Evolutionary conservation across 1,139 yeast species (phyloP).

Genomic region (Yamadazyma membranifaciens): DNA sequence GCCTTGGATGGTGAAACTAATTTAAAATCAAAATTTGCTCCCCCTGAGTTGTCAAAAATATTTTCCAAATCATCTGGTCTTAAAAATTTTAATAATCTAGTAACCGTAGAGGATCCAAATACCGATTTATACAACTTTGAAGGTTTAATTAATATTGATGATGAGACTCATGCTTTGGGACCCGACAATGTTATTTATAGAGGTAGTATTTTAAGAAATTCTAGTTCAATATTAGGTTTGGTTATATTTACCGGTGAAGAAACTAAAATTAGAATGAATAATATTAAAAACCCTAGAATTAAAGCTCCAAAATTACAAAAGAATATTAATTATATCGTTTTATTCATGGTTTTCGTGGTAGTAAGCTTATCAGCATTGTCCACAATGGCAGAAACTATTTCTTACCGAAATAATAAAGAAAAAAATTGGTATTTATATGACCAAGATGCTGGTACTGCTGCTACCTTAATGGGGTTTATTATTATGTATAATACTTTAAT

Average conservation of each 20-base stretch:
- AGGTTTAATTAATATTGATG: constrained; percentile 43
- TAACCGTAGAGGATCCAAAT: constrained; percentile 88
- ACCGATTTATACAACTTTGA: constrained; percentile 88
- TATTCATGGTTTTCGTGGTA: constrained; percentile 85
- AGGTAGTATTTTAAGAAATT: constrained; percentile 86
- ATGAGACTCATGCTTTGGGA: constrained; percentile 56
- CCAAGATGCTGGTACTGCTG: constrained; percentile 82
- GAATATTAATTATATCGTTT: constrained; percentile 77
- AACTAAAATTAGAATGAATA: constrained; percentile 93
- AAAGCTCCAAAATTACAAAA: constrained; percentile 91
- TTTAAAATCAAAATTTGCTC: constrained; percentile 71
- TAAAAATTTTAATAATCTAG: constrained; percentile 47
- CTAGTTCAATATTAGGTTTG: constrained; percentile 68
- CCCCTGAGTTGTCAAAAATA: constrained; percentile 53
- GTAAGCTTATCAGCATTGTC: constrained; percentile 73
- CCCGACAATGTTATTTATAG: constrained; percentile 82
- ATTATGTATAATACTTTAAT: constrained; percentile 97
- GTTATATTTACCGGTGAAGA: constrained; percentile 95
- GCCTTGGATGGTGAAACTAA: constrained; percentile 97
- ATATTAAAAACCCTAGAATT: constrained; percentile 81
- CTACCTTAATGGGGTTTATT: constrained; percentile 91
- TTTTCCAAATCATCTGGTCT: constrained; percentile 53
- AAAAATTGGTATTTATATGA: constrained; percentile 73
- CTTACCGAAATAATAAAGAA: constrained; percentile 39
- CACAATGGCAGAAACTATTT: constrained; percentile 71